Evolutionary conservation across 1,284 basidiomycete species (phyloP).

Genomic region (Paramarasmius palmivorus): DNA sequence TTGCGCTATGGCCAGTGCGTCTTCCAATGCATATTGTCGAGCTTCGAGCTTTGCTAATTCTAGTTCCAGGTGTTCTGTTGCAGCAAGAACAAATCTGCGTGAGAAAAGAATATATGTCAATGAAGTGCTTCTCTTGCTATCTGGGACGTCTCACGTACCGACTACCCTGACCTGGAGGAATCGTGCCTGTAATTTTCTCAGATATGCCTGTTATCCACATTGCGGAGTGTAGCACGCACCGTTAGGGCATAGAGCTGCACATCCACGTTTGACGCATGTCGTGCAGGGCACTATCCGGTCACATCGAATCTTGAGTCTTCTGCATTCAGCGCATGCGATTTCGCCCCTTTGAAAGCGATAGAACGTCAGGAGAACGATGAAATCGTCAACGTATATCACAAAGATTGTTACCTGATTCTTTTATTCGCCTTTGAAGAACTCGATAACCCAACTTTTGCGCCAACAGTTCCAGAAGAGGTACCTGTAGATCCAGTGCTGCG

Average conservation of each 20-base stretch:
- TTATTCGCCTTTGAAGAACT: constrained; percentile 11
- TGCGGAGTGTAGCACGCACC: constrained; percentile 26
- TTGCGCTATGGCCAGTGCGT: constrained; percentile 48
- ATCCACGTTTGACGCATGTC: constrained; percentile 49
- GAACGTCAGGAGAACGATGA: not conserved
- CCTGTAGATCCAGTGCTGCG: not conserved
- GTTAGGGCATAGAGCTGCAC: constrained; percentile 47
- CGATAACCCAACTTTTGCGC: not conserved
- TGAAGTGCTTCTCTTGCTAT: not conserved
- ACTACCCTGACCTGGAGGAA: constrained; percentile 50
- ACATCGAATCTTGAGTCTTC: constrained; percentile 40
- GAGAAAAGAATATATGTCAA: constrained; percentile 3
- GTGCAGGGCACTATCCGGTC: constrained; percentile 37
- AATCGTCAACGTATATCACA: not conserved
- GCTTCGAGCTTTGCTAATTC: constrained; percentile 45
- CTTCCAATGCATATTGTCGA: constrained; percentile 48
- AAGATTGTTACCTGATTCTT: constrained; percentile 9
- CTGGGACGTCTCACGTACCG: constrained; percentile 29
- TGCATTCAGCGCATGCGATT: constrained; percentile 48
- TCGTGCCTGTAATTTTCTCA: constrained; percentile 34
- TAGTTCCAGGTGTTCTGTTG: constrained; percentile 46
- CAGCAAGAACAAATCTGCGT: constrained; percentile 47
- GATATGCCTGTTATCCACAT: not conserved
- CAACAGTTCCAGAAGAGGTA: not conserved
- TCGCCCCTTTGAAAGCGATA: constrained; percentile 36